Evolutionary conservation across 2,329 filamentous ascomycete genomes (phyloP).

Genomic region (Seiridium unicorne): DNA sequence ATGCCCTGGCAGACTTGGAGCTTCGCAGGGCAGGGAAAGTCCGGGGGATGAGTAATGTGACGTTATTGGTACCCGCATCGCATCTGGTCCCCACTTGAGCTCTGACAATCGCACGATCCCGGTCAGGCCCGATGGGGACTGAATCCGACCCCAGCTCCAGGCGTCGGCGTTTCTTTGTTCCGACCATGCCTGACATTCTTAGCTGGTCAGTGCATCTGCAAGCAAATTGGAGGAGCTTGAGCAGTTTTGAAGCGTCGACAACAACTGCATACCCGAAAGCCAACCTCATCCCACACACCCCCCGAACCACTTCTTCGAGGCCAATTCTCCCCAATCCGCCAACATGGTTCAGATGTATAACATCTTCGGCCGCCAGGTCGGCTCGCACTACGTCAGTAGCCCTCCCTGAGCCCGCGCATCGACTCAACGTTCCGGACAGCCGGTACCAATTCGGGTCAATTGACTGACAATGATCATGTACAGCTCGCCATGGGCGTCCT

Average conservation of each 20-base stretch:
- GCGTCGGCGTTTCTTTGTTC: slow-evolving; percentile 4
- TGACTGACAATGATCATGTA: slow-evolving; percentile 10
- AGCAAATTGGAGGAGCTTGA: slow-evolving; percentile 21
- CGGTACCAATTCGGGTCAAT: slow-evolving; percentile 8
- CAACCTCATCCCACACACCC: slow-evolving; percentile 13
- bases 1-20: not conserved
- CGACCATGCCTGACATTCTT: not conserved
- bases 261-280: slow-evolving; percentile 12
- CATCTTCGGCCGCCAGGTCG: slow-evolving; percentile 58
- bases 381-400: slow-evolving; percentile 58
- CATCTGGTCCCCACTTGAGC: not conserved
- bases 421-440: not conserved
- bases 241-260: slow-evolving; percentile 23
- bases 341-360: slow-evolving; percentile 52
- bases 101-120: not conserved
- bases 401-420: slow-evolving; percentile 11
- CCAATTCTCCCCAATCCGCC: slow-evolving; percentile 27
- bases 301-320: slow-evolving; percentile 14
- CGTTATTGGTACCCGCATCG: slow-evolving; percentile 4
- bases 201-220: slow-evolving; percentile 9
- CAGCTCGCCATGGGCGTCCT: slow-evolving; percentile 60
- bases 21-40: not conserved
- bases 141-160: not conserved
- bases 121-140: not conserved
- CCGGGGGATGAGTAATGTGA: not conserved